A percentile compares a stretch with the other conserved stretches of the same genome.
phyloP scores from a whole-genome alignment of 1,284 basidiomycete species.

The Trichosporon coremiiforme region DNA sequence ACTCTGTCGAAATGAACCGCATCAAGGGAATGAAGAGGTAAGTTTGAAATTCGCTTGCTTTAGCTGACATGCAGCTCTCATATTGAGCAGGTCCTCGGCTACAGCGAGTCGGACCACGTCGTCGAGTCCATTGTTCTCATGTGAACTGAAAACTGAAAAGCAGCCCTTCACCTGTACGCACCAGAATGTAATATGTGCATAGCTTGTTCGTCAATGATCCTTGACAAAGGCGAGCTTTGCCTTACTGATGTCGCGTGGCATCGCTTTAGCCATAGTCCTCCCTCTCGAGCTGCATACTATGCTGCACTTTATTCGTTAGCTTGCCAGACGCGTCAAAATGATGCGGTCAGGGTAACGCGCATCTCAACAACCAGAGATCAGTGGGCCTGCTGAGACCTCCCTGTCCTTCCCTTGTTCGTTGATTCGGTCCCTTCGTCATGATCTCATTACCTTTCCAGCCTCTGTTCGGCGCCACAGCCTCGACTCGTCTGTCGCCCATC shows the following conservation, averaged over 20 bases:
- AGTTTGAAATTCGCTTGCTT: constrained; percentile 38
- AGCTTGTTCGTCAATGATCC: background rate
- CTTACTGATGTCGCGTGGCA: background rate
- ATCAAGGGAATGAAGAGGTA: constrained; percentile 91
- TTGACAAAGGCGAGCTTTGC: background rate
- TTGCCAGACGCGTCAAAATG: background rate
- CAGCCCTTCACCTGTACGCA: background rate
- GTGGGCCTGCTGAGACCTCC: background rate
- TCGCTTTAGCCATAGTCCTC: too few species aligned
- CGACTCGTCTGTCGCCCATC: background rate
- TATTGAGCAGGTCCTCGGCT: constrained; percentile 78
- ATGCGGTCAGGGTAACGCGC: background rate
- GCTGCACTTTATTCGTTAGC: background rate
- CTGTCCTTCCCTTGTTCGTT: background rate
- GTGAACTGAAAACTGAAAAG: constrained; percentile 21
- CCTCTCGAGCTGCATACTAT: too few species aligned
- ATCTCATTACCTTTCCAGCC: background rate
- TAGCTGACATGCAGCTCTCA: constrained; percentile 64
- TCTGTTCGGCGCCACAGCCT: background rate
- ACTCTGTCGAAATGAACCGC: constrained; percentile 83
- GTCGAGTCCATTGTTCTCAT: constrained; percentile 75
- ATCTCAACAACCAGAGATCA: constrained; percentile 3
- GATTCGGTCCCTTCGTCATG: background rate
- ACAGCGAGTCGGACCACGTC: constrained; percentile 94
- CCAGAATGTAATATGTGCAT: constrained; percentile 1